Conservation (phyloP, 805 yeast species). For the Yamadazyma laniorum region DNA sequence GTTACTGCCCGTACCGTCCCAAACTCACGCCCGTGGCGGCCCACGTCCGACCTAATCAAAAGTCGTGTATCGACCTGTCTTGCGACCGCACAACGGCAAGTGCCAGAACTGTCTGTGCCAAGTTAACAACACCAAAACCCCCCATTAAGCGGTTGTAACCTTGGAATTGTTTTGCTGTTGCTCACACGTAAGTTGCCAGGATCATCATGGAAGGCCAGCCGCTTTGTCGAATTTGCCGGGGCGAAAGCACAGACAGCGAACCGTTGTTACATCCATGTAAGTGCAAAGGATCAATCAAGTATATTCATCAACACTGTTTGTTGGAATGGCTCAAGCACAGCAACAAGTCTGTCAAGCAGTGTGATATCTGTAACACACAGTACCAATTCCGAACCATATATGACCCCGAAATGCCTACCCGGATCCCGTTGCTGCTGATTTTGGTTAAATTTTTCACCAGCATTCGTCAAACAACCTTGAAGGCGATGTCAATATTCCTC, state of each 20-base stretch:
- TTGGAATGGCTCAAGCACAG: conserved; percentile 82
- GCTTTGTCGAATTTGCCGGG: conserved; percentile 90
- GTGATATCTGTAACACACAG: conserved; percentile 85
- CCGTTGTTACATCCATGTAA: conserved; percentile 90
- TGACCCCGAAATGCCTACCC: conserved; percentile 60
- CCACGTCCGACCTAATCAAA: too few species aligned
- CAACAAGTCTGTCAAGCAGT: conserved; percentile 54
- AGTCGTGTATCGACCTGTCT: too few species aligned
- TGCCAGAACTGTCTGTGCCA: too few species aligned
- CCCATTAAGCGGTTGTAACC: too few species aligned
- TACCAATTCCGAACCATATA: conserved; percentile 69
- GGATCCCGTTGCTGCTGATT: conserved; percentile 55
- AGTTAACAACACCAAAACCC: too few species aligned
- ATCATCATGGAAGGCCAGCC: conserved; percentile 6
- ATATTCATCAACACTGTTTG: conserved; percentile 89
- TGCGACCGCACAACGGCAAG: too few species aligned
- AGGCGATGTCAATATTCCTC: conserved; percentile 25
- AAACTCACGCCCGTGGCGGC: too few species aligned
- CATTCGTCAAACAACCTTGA: conserved; percentile 15
- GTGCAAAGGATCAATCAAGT: conserved; percentile 91
- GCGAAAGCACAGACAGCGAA: conserved; percentile 75
- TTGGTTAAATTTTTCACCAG: conserved; percentile 34
- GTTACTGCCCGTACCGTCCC: too few species aligned
- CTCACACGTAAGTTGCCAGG: background rate
- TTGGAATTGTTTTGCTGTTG: background rate